phyloP scores from a whole-genome alignment of 1,139 yeast species.

The Geotrichum restrictum region DNA sequence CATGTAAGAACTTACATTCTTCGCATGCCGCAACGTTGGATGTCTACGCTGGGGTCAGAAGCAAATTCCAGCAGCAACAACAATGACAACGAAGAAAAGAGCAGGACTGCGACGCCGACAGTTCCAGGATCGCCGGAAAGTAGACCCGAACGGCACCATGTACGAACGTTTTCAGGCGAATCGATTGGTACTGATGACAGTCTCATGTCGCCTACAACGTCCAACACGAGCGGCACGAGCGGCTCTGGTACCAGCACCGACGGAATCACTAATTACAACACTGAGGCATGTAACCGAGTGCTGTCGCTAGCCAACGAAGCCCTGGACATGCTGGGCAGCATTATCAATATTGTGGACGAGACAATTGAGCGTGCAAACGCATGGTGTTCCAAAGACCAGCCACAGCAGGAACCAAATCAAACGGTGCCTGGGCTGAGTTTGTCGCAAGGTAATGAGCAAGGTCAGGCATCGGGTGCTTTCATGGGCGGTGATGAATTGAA shows the following conservation, averaged over 20 bases:
- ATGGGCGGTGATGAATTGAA: too few species aligned
- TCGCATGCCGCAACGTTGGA: slow-evolving; percentile 68
- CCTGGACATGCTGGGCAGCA: slow-evolving; percentile 77
- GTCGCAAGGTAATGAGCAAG: not conserved
- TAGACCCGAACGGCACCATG: not conserved
- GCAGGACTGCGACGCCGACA: slow-evolving; percentile 39
- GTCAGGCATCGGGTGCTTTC: not conserved
- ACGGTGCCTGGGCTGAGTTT: not conserved
- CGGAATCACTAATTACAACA: not conserved
- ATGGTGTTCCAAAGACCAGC: not conserved
- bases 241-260: not conserved
- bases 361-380: slow-evolving; percentile 78
- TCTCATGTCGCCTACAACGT: slow-evolving; percentile 4
- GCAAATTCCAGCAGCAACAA: slow-evolving; percentile 30
- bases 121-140: not conserved
- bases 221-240: slow-evolving; percentile 9
- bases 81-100: slow-evolving; percentile 55
- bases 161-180: slow-evolving; percentile 3
- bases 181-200: not conserved
- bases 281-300: slow-evolving; percentile 50
- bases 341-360: slow-evolving; percentile 78
- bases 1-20: slow-evolving; percentile 78
- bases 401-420: not conserved
- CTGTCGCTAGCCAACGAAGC: slow-evolving; percentile 84
- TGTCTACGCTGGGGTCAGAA: slow-evolving; percentile 29